Evolutionary conservation across 1,139 yeast genomes (phyloP).

Genomic region (Meyerozyma smithsonii): DNA sequence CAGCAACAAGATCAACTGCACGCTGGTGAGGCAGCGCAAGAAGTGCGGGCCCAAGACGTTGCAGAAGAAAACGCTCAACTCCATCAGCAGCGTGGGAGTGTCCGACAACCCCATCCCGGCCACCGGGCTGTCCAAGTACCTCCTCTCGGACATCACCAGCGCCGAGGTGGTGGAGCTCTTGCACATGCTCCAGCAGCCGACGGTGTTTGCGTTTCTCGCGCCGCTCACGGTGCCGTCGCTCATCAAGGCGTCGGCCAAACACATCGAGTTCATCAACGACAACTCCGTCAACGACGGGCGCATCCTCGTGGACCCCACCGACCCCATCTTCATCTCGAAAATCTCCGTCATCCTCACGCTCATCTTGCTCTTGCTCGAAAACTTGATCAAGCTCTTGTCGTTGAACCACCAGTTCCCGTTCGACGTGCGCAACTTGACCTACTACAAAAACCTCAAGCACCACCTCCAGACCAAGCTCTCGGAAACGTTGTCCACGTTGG

Average conservation of each 20-base stretch:
- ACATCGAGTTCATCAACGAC: conserved; percentile 1
- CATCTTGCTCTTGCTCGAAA: conserved; percentile 27
- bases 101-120: neutral
- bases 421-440: conserved; percentile 16
- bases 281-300: conserved; percentile 1
- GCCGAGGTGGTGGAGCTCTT: conserved; percentile 1
- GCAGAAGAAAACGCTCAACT: conserved; percentile 33
- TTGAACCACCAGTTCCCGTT: conserved; percentile 21
- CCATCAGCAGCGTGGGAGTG: conserved; percentile 17
- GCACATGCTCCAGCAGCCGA: neutral
- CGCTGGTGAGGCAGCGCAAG: conserved; percentile 33
- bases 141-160: neutral
- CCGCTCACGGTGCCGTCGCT: conserved; percentile 4
- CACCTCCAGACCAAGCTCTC: conserved; percentile 26
- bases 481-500: conserved; percentile 25
- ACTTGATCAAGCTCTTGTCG: conserved; percentile 26
- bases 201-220: neutral
- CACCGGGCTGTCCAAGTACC: neutral
- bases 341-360: conserved; percentile 26
- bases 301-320: conserved; percentile 19
- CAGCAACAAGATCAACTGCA: conserved; percentile 32
- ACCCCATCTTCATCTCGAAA: conserved; percentile 29
- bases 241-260: conserved; percentile 1
- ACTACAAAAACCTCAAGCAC: conserved; percentile 24
- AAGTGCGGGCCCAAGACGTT: conserved; percentile 42